Evolutionary conservation across 352 stramenopile species (phyloP), one percentile per base, ranked within the genome.

Genomic region (Phytophthora cryptogea): DNA sequence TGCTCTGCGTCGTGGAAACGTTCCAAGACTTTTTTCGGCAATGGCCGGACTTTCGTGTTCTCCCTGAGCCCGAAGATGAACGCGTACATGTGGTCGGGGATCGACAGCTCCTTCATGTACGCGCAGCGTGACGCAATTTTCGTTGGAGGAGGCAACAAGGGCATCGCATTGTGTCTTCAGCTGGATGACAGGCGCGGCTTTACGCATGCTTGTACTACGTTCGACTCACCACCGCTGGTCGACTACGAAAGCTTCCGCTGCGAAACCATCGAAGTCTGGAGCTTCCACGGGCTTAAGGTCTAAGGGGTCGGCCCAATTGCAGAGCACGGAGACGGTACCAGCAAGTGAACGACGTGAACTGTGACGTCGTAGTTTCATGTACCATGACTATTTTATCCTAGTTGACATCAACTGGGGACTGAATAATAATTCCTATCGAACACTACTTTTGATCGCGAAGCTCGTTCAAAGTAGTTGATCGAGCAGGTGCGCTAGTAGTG

Each of bases 41-140:
- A 92, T 37, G 83, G 83, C 2, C 76, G 83, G 13, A 78, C 79
- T 23, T 92, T 92, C 35, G 83, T 90, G 40, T 90, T 92, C 54
- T 78, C 74, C 4, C 55, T 90, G n/a, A 75, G 78, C 0, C 70
- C 80, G 5, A 68, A 78, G 11, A 82, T 88, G 76, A 60, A 71
- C 0, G 71, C 75, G 27, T 86, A 80, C 48, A 48, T 61, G 32
- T 92, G 83, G 83, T 85, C 77, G 0, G 83, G 80, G 2, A 57
- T 83, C 6, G 78, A 92, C 48, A 78, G 67, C 33, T 87, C 80
- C 17, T 92, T 90, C 64, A 86, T 92, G 77, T 90, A 89, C 50
- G 66, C 70, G 7, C 70, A 70, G 1, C 70, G 54, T 20, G 70
- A 89, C 16, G 65, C 78, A 0, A 60, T 92, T 20, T 84, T 92